These are phyloP conservation scores for Penicillium taxi DNA, from an alignment of 495 filamentous ascomycete genomes.

Conservation along the genomic window DNA sequence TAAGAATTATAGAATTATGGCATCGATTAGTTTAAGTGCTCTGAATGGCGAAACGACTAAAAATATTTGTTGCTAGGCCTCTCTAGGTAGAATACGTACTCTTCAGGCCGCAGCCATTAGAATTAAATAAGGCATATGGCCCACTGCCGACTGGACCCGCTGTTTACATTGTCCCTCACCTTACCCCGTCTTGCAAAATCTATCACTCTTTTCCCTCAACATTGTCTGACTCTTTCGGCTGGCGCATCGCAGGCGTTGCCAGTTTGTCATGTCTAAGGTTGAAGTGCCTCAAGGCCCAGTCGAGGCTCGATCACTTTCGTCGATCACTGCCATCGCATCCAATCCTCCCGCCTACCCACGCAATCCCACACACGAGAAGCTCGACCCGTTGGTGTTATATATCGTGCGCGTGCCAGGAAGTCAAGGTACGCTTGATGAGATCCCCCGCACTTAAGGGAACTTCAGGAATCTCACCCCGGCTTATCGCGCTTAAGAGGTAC, in stretches of 20 bases:
- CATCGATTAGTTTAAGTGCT: too few species aligned
- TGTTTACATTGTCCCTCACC: slow-evolving; percentile 1
- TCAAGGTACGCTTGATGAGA: slow-evolving; percentile 52
- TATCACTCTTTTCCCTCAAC: slow-evolving; percentile 1
- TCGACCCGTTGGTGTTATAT: slow-evolving; percentile 70
- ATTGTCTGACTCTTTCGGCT: slow-evolving; percentile 11
- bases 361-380: slow-evolving; percentile 56
- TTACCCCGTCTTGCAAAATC: background rate
- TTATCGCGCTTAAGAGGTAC: background rate
- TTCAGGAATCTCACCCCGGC: background rate
- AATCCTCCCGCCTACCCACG: slow-evolving; percentile 79
- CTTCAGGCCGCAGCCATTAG: slow-evolving; percentile 6
- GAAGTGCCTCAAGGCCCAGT: slow-evolving; percentile 38
- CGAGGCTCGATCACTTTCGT: slow-evolving; percentile 76
- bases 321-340: slow-evolving; percentile 69
- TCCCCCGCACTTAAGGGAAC: background rate
- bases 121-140: background rate
- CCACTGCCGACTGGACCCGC: slow-evolving; percentile 4
- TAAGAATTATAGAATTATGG: too few species aligned
- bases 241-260: slow-evolving; percentile 21
- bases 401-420: slow-evolving; percentile 89
- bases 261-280: slow-evolving; percentile 14
- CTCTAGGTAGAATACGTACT: too few species aligned
- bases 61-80: too few species aligned
- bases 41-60: too few species aligned